Evolutionary conservation across 225 moss, liverwort and hornwort genomes (phyloP), one percentile per base, ranked within the genome.

Genomic region (Rhytidiadelphus loreus): DNA sequence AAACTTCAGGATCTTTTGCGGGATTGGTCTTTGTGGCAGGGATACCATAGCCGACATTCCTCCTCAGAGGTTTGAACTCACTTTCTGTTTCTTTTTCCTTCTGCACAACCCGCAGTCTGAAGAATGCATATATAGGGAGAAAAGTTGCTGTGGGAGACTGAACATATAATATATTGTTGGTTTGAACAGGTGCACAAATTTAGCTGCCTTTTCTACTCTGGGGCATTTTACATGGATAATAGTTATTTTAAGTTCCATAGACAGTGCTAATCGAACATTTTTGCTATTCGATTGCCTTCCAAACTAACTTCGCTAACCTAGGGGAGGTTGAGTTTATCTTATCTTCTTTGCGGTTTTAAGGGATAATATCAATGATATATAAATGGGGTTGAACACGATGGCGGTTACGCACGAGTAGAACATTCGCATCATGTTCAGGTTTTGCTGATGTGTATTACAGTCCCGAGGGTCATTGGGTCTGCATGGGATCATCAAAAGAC

Each of bases 1-100:
- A 92, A 90, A 88, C 95, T 96, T 65, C 98, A 97, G 86, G 95
- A 93, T 80, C 91, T 93, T 81, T 88, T 97, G 88, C 95, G 95
- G 72, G 91, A 94, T 73, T 98, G 98, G 98, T 92, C 95, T 81
- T 87, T 93, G 87, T 97, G 97, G 96, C 90, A 94, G 85, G 95
- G 95, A 75, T 97, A 95, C 92, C 83, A 92, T 74, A 86, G 86
- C 81, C 94, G 90, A 57, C 93, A 88, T 23, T 87, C 90, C 86
- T 87, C 88, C 65, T 65, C 89, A 72, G 91, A 94, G 90, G 93
- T 92, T 85, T 72, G 65, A 81, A 53, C 65, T 56, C 46, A 69
- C 78, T 60, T 73, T 53, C 86, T 68, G 33, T 29, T 81, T 25
- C 53, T 35, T 64, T 52, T 87, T 74, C 55, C 83, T 43, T 88